These are phyloP conservation scores for Protea cynaroides DNA, from an alignment of 164 flowering plant species.

Conservation along the genomic window DNA sequence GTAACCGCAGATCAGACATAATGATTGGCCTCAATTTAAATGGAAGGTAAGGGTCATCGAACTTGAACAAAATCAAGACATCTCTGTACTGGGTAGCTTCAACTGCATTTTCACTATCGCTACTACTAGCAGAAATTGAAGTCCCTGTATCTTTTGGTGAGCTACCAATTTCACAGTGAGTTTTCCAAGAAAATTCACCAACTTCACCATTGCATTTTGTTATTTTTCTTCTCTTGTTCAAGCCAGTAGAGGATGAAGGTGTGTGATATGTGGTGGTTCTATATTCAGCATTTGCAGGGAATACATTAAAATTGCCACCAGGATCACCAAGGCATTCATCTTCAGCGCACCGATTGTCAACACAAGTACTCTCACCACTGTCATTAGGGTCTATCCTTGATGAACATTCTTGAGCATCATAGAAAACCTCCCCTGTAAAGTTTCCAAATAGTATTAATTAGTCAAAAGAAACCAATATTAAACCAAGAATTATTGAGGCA, in stretches of 20 bases:
- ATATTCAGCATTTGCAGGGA: slow-evolving; percentile 23
- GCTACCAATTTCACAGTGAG: slow-evolving; percentile 19
- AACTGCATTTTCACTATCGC: slow-evolving; percentile 12
- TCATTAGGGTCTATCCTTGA: background rate
- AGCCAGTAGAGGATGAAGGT: slow-evolving; percentile 51
- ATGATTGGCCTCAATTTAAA: slow-evolving; percentile 23
- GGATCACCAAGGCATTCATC: slow-evolving; percentile 20
- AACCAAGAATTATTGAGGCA: background rate
- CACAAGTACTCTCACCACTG: background rate
- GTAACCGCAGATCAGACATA: slow-evolving; percentile 25
- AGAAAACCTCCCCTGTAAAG: slow-evolving; percentile 10
- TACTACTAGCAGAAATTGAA: slow-evolving; percentile 7
- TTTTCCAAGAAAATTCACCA: slow-evolving; percentile 30
- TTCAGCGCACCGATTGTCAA: slow-evolving; percentile 8
- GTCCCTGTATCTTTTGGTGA: slow-evolving; percentile 21
- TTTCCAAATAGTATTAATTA: slow-evolving; percentile 1
- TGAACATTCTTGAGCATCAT: slow-evolving; percentile 15
- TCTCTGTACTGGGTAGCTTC: slow-evolving; percentile 16
- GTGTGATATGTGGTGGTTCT: slow-evolving; percentile 28
- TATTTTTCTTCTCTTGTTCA: slow-evolving; percentile 68
- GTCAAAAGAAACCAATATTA: background rate
- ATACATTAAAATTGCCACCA: slow-evolving; percentile 22
- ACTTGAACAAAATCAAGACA: slow-evolving; percentile 19
- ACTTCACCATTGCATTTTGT: slow-evolving; percentile 24
- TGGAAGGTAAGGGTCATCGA: slow-evolving; percentile 22